A percentile compares a stretch with the other conserved stretches of the same genome.
phyloP scores from a whole-genome alignment of 129 eudicot species.

The Arctium minus region DNA sequence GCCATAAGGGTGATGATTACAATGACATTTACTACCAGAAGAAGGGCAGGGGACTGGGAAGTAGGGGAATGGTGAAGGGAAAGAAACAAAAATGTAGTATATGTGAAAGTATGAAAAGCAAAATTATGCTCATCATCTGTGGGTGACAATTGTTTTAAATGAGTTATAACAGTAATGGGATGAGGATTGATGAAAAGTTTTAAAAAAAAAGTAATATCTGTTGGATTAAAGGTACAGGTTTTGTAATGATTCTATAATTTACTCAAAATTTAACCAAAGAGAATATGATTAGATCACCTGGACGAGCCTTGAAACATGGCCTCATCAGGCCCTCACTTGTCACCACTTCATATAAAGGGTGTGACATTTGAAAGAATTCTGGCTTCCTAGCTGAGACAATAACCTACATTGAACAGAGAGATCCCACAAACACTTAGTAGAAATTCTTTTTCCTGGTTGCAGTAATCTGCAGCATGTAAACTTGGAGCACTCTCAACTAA shows the following conservation, averaged over 20 bases:
- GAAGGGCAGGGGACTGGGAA: not conserved
- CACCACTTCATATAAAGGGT: constrained; percentile 95
- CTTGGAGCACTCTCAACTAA: constrained; percentile 2
- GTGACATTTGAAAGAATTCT: constrained; percentile 94
- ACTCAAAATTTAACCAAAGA: constrained; percentile 5
- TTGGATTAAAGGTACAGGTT: not conserved
- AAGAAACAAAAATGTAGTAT: not conserved
- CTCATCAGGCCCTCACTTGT: constrained; percentile 94
- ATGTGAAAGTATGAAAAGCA: not conserved
- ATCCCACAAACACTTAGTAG: constrained; percentile 1
- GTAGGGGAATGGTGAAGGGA: not conserved
- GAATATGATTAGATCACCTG: constrained; percentile 44
- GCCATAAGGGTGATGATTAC: not conserved
- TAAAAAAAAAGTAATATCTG: not conserved
- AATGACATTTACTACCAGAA: not conserved
- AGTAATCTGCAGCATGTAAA: not conserved
- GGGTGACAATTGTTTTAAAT: not conserved
- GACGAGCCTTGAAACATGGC: constrained; percentile 79
- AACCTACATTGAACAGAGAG: constrained; percentile 47
- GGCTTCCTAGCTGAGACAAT: constrained; percentile 98
- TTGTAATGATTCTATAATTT: not conserved
- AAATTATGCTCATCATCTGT: not conserved
- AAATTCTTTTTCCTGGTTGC: not conserved
- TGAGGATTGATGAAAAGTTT: not conserved
- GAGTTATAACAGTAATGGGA: not conserved